phyloP scores from a whole-genome alignment of 352 stramenopile genomes.

The Globisporangium cystogenes region DNA sequence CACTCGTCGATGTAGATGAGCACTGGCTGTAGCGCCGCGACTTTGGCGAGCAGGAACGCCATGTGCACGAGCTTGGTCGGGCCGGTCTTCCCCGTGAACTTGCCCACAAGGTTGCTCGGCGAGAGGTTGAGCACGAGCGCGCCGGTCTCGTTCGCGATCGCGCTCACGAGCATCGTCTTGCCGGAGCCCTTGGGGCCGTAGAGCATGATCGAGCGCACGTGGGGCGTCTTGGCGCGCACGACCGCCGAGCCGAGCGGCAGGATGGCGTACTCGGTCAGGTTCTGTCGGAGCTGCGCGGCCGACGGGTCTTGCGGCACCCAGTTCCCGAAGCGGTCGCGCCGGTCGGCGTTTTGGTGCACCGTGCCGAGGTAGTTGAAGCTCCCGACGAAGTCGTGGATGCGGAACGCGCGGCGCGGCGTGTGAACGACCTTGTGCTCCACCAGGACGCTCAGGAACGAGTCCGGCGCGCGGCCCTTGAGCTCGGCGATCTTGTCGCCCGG shows the following conservation, averaged over 20 bases:
- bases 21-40: conserved; percentile 76
- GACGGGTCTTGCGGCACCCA: conserved; percentile 91
- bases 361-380: conserved; percentile 91
- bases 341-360: conserved; percentile 55
- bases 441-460: conserved; percentile 89
- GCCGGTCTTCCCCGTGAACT: conserved; percentile 89
- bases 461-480: conserved; percentile 83
- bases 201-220: conserved; percentile 90
- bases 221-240: conserved; percentile 65
- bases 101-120: conserved; percentile 89
- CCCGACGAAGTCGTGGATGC: conserved; percentile 83
- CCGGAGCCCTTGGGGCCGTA: conserved; percentile 90
- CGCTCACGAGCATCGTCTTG: conserved; percentile 92
- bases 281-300: conserved; percentile 86
- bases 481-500: conserved; percentile 90
- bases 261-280: conserved; percentile 89
- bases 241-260: conserved; percentile 77
- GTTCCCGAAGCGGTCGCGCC: conserved; percentile 64
- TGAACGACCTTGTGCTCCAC: conserved; percentile 90
- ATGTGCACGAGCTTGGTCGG: conserved; percentile 93
- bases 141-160: conserved; percentile 89
- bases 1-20: conserved; percentile 95
- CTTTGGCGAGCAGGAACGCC: conserved; percentile 90
- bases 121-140: conserved; percentile 95
- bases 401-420: conserved; percentile 22